Percentiles rank a stretch among this genome's conserved stretches.
Evolutionary conservation across 2,329 filamentous ascomycete species (phyloP).

Genomic region (Ilyonectria destructans): DNA sequence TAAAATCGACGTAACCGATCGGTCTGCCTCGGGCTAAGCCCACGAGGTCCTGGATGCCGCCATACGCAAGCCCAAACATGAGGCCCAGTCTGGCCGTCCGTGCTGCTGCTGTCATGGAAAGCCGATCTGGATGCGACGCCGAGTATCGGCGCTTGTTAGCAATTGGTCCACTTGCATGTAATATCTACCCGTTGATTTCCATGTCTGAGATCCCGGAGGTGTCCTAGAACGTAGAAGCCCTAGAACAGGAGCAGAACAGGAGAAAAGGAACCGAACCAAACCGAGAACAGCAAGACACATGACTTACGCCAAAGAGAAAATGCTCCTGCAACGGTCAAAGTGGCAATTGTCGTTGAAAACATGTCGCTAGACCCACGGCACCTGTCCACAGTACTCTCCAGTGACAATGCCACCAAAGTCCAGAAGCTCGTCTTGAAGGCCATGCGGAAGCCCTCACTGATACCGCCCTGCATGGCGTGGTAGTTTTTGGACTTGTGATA

Average conservation of each 20-base stretch:
- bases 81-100: conserved; percentile 87
- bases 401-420: conserved; percentile 82
- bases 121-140: conserved; percentile 73
- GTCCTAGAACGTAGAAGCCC: background rate
- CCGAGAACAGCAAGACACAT: background rate
- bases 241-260: conserved; percentile 3
- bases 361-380: conserved; percentile 81
- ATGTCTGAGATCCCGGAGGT: conserved; percentile 21
- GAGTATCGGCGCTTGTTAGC: conserved; percentile 51
- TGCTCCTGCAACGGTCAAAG: conserved; percentile 85
- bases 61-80: conserved; percentile 84
- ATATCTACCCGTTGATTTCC: conserved; percentile 50
- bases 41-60: conserved; percentile 84
- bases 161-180: conserved; percentile 37
- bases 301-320: conserved; percentile 89
- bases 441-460: conserved; percentile 85
- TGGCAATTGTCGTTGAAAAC: conserved; percentile 85
- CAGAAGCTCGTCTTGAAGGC: conserved; percentile 80
- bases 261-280: conserved; percentile 2
- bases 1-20: conserved; percentile 82
- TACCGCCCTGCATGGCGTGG: conserved; percentile 82
- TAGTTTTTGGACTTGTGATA: conserved; percentile 99
- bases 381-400: conserved; percentile 89
- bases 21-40: conserved; percentile 79
- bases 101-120: conserved; percentile 83